Evolutionary conservation across 1,284 basidiomycete genomes (phyloP).

Genomic region (Pseudozyma thailandica): DNA sequence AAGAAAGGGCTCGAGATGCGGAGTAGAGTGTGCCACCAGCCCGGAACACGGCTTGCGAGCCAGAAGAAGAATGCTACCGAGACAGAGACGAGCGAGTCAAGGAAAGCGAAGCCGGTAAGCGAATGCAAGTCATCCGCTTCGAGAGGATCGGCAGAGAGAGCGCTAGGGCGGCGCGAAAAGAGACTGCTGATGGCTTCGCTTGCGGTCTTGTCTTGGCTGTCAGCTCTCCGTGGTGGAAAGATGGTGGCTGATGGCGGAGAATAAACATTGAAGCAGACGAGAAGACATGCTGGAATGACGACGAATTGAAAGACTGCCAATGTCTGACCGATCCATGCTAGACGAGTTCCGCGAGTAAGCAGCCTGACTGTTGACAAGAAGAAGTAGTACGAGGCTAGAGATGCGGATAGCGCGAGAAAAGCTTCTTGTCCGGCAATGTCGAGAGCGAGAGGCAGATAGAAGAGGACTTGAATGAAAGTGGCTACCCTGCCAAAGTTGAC

Average conservation of each 20-base stretch:
- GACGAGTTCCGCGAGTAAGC: conserved; percentile 43
- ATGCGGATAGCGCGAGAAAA: conserved; percentile 65
- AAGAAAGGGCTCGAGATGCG: conserved; percentile 63
- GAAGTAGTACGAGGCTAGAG: conserved; percentile 64
- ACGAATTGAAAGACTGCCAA: conserved; percentile 63
- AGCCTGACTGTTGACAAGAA: conserved; percentile 60
- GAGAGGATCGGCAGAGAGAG: neutral
- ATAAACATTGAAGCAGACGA: conserved; percentile 64
- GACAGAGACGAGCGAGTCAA: conserved; percentile 25
- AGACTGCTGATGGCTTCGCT: conserved; percentile 34
- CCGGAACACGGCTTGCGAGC: conserved; percentile 54
- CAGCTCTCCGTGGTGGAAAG: conserved; percentile 31
- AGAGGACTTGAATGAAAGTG: conserved; percentile 63
- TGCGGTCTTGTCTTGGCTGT: conserved; percentile 24
- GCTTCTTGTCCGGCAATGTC: conserved; percentile 66
- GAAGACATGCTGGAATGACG: conserved; percentile 61
- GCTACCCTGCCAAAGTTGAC: conserved; percentile 56
- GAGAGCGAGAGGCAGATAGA: conserved; percentile 65
- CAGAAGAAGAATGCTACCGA: conserved; percentile 52
- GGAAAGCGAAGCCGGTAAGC: conserved; percentile 22
- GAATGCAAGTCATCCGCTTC: conserved; percentile 19
- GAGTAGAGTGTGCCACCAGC: conserved; percentile 62
- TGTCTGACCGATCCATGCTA: conserved; percentile 55
- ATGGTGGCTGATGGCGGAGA: conserved; percentile 55
- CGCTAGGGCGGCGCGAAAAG: conserved; percentile 12